phyloP scores from a whole-genome alignment of 2,329 filamentous ascomycete genomes.

The Colletotrichum camelliae region DNA sequence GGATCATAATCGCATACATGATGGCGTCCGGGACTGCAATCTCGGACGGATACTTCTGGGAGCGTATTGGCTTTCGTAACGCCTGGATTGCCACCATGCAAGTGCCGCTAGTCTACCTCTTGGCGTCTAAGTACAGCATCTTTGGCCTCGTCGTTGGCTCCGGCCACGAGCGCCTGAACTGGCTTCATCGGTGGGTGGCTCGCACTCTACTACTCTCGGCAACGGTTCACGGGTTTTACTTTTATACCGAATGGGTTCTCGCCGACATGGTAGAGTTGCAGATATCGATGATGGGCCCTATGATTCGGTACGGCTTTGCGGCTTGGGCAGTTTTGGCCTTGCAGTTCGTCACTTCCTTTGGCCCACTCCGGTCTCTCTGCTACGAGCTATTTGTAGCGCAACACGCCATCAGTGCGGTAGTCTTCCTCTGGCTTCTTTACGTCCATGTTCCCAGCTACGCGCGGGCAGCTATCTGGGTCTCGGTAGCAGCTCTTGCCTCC shows the following conservation, averaged over 20 bases:
- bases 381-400: slow-evolving; percentile 76
- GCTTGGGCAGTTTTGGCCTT: slow-evolving; percentile 71
- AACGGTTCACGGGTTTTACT: slow-evolving; percentile 73
- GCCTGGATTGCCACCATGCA: slow-evolving; percentile 71
- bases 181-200: slow-evolving; percentile 76
- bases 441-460: slow-evolving; percentile 66
- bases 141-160: slow-evolving; percentile 67
- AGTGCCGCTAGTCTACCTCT: slow-evolving; percentile 67
- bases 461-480: slow-evolving; percentile 69
- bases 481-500: slow-evolving; percentile 65
- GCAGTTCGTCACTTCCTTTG: slow-evolving; percentile 68
- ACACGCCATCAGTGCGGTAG: slow-evolving; percentile 66
- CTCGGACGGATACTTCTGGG: slow-evolving; percentile 62
- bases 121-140: slow-evolving; percentile 64
- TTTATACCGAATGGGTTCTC: slow-evolving; percentile 67
- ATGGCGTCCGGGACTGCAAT: slow-evolving; percentile 54
- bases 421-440: slow-evolving; percentile 69
- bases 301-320: slow-evolving; percentile 64
- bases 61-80: slow-evolving; percentile 71
- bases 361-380: slow-evolving; percentile 66
- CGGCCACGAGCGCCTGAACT: slow-evolving; percentile 74
- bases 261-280: slow-evolving; percentile 64
- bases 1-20: slow-evolving; percentile 63
- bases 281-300: slow-evolving; percentile 57
- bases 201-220: slow-evolving; percentile 72